phyloP scores from a whole-genome alignment of 306 rosid genomes.

The Inga oerstediana region DNA sequence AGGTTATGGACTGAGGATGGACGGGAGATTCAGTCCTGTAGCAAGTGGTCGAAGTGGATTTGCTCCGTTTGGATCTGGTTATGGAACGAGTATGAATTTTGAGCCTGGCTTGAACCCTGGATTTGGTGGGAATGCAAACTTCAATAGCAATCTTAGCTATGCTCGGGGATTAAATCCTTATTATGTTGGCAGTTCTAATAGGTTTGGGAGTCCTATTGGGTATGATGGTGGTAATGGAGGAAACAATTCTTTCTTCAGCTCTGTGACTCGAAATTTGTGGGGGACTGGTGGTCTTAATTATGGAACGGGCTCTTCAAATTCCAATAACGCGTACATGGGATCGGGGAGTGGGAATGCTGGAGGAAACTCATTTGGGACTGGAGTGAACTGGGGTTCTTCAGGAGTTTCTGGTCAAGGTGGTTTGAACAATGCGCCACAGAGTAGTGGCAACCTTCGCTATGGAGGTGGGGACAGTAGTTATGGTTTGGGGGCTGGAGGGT shows the following conservation, averaged over 20 bases:
- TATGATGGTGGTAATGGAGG: slow-evolving; percentile 79
- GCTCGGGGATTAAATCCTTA: slow-evolving; percentile 86
- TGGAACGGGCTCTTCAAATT: slow-evolving; percentile 66
- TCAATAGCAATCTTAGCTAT: slow-evolving; percentile 64
- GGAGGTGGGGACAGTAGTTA: slow-evolving; percentile 73
- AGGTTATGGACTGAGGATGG: slow-evolving; percentile 77
- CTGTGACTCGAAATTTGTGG: slow-evolving; percentile 83
- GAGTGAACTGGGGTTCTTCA: slow-evolving; percentile 80
- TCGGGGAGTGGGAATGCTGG: slow-evolving; percentile 76
- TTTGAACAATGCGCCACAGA: slow-evolving; percentile 61
- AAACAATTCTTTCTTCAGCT: slow-evolving; percentile 78
- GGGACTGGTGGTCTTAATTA: slow-evolving; percentile 78
- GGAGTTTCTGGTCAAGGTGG: slow-evolving; percentile 69
- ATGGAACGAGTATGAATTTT: slow-evolving; percentile 81
- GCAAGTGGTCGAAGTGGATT: slow-evolving; percentile 80
- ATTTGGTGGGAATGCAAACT: slow-evolving; percentile 78
- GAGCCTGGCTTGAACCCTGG: slow-evolving; percentile 83
- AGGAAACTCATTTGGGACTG: slow-evolving; percentile 69
- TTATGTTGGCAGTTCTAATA: slow-evolving; percentile 68
- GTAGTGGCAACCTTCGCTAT: slow-evolving; percentile 65
- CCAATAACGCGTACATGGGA: slow-evolving; percentile 72
- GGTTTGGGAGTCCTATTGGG: slow-evolving; percentile 65
- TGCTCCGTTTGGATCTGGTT: slow-evolving; percentile 82
- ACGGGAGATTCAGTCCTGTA: slow-evolving; percentile 89
- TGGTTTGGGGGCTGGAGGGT: slow-evolving; percentile 76